Base-by-base conservation (phyloP, 2,329 filamentous ascomycete species). In the Phialemoniopsis sp. region DNA sequence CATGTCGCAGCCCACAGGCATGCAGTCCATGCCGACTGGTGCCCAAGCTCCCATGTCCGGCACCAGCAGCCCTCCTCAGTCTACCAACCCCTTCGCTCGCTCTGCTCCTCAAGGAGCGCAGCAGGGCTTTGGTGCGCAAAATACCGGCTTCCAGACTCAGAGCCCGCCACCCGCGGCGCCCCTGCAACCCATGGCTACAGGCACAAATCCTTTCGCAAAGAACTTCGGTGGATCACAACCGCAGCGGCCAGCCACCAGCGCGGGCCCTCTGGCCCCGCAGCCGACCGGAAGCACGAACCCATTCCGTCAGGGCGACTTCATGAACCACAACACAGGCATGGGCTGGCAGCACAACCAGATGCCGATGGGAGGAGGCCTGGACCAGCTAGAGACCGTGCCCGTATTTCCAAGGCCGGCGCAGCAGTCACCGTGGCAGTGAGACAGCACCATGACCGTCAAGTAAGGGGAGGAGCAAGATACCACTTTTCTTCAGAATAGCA, bases 211-310 rank as follows among this genome's bases (percentile, higher is more conserved):
- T 0, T 81, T 81, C 48, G 73, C 76, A 5, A 70, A 68, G 58
- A 70, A 63, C 51, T 67, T 69, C 33, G 53, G 50, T 4, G 45
- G 46, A 5, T 47, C 58, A 12, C 54, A 56, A 10, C 49, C 64
- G 32, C 57, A 62, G 37, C 58, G 66, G n/a, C 70, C 67, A 1
- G 67, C 70, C 32, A 68, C 70, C 73, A 67, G 63, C 29, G 63
- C 62, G 28, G 62, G 60, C 10, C 60, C 73, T 36, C 65, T 93
- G 5, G 75, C 76, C 38, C 80, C 89, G 3, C 89, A 91, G 54
- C 77, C 85, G 2, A 96, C 90, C 0, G 90, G 89, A 8, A 89
- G 80, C 54, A 96, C 90, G 3, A 98, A 98, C 54, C 93, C 93
- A 1, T 97, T 97, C 74, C 79, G 93, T 13, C 89, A 97, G 57